Base-by-base conservation (phyloP, 2,329 filamentous ascomycete species). In the Akanthomyces lecanii region DNA sequence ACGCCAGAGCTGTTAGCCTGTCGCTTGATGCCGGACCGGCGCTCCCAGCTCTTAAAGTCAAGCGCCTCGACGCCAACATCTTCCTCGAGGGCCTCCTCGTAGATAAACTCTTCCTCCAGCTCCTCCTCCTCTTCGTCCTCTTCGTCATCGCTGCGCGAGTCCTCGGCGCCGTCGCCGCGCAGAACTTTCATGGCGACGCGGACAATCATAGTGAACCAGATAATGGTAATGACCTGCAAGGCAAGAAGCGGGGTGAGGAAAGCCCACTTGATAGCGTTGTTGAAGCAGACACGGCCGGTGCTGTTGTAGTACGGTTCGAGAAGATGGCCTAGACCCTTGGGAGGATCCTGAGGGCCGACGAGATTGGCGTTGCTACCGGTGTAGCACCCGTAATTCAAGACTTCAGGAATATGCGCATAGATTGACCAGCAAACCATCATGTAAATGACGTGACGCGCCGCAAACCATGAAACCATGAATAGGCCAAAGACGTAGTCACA, bases 121-220 rank as follows among this genome's bases (percentile, higher is more conserved):
- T 83, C 81, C 21, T 83, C 82, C 25, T 88, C 90, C 16, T 84
- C 81, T 16, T 83, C 82, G 25, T 88, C 91, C 6, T 79, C 89
- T 75, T 96, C 92, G 66, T 92, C 91, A 69, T 97, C 94, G 66
- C 91, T 96, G 62, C 95, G 87, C 21, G 86, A 84, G 71, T 99
- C 95, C 66, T 97, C 92, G 5, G 94, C 92, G 38, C 85, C 81
- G 44, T 82, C 85, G 38, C 94, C 93, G 57, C 82, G 84, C 42
- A 98, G 73, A 6, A 98, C 92, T 65, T 89, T 88, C 66, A 89
- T 82, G 25, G 92, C 92, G 2, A 99, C 90, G 63, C 87, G 86
- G 45, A 93, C 76, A 68, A 98, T 97, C 87, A 97, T 90, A 66
- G 81, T 82, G 71, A 98, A 96, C 95, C 95, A 98, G 65, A 90